Conservation (phyloP, 1,139 yeast species). For the Magnusiomyces sp. region DNA sequence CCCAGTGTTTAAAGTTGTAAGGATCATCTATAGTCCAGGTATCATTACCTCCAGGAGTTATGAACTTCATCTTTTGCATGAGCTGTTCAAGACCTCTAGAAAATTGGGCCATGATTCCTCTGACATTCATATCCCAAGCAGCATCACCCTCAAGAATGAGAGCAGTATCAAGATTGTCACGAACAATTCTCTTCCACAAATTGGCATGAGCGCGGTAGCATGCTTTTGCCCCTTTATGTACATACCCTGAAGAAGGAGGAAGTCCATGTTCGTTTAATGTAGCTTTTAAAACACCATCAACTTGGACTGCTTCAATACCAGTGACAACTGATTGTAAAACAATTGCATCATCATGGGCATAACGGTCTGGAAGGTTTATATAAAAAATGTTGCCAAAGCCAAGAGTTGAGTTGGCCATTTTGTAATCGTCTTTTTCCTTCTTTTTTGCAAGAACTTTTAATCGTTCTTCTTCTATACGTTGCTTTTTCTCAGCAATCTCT, state of each 20-base stretch:
- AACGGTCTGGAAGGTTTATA: conserved; percentile 14
- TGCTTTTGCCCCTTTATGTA: conserved; percentile 2
- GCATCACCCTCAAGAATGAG: conserved; percentile 17
- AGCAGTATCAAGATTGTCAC: not conserved
- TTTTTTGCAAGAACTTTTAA: no score
- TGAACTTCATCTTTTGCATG: not conserved
- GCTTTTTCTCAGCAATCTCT: not conserved
- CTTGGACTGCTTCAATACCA: conserved; percentile 8
- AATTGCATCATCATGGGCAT: conserved; percentile 17
- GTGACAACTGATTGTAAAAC: conserved; percentile 12
- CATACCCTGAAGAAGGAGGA: conserved; percentile 11
- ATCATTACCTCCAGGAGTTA: not conserved
- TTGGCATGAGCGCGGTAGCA: conserved; percentile 4
- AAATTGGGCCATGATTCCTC: conserved; percentile 11
- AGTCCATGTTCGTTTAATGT: conserved; percentile 10
- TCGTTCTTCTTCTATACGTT: not conserved
- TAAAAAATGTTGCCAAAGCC: conserved; percentile 17
- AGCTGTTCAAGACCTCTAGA: conserved; percentile 12
- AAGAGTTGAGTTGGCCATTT: conserved; percentile 16
- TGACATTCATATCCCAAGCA: conserved; percentile 14
- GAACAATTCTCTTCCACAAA: conserved; percentile 4
- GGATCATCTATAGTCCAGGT: conserved; percentile 6
- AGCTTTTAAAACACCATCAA: conserved; percentile 11
- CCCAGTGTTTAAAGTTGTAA: conserved; percentile 11
- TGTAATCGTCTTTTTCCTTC: no score